phyloP scores from a whole-genome alignment of 2,329 filamentous ascomycete genomes.

The Aspergillus thermomutatus region DNA sequence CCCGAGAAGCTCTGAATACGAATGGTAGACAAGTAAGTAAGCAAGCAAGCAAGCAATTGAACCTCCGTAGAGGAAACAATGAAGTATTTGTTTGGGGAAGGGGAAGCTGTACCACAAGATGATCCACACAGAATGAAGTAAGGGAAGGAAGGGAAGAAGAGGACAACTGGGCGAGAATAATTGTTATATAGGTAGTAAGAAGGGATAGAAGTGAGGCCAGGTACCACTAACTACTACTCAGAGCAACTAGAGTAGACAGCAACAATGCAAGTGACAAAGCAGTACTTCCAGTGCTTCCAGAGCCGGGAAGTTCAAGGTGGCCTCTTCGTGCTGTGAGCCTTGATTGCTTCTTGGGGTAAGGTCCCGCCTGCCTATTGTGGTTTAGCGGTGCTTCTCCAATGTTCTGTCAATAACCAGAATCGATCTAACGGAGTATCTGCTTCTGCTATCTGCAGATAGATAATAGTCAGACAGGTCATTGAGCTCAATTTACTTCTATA shows the following conservation, averaged over 20 bases:
- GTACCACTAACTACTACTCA: neutral
- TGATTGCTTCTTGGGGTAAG: conserved; percentile 14
- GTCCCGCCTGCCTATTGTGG: conserved; percentile 13
- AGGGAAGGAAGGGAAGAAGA: conserved; percentile 14
- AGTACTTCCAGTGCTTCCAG: conserved; percentile 9
- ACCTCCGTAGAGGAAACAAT: conserved; percentile 14
- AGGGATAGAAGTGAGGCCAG: neutral
- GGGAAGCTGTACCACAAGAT: conserved; percentile 10
- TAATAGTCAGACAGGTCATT: neutral
- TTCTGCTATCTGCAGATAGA: too few relatives aligned
- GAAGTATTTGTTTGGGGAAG: neutral
- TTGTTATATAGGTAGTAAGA: conserved; percentile 29
- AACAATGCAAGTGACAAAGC: neutral
- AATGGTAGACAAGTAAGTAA: conserved; percentile 18
- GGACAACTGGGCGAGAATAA: conserved; percentile 19
- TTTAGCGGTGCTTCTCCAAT: conserved; percentile 16
- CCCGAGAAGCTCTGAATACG: neutral
- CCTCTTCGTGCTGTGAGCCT: conserved; percentile 38
- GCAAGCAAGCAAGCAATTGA: conserved; percentile 17
- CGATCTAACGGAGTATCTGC: too few relatives aligned
- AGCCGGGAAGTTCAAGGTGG: conserved; percentile 41
- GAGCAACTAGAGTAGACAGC: neutral
- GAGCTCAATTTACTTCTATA: neutral
- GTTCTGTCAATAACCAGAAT: conserved; percentile 6
- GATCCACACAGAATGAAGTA: conserved; percentile 7